Evolutionary conservation across 768 basidiomycete species (phyloP).

Genomic region (Sarcomyxa edulis): DNA sequence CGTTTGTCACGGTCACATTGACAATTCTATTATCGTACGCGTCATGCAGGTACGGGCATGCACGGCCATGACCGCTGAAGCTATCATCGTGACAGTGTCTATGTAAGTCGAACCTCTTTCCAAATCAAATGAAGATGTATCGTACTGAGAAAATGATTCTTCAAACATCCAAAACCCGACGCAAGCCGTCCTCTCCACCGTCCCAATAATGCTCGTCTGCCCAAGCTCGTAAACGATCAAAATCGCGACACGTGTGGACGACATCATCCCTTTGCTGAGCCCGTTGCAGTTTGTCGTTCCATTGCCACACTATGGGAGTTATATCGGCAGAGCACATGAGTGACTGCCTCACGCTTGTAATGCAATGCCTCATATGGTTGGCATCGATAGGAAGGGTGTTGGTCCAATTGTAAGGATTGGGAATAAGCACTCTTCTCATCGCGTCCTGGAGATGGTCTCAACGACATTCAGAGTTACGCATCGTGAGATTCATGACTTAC

Average conservation of each 20-base stretch:
- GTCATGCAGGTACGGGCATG: no score
- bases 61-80: no score
- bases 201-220: constrained; percentile 40
- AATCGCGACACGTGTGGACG: constrained; percentile 4
- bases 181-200: no score
- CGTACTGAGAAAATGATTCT: background rate
- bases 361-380: constrained; percentile 14
- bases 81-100: no score
- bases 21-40: no score
- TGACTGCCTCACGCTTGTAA: constrained; percentile 14
- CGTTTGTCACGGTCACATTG: no score
- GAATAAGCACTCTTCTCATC: no score
- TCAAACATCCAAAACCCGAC: no score
- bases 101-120: background rate
- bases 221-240: constrained; percentile 3
- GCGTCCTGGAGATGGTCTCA: no score
- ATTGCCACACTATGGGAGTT: constrained; percentile 16
- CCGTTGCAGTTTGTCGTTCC: constrained; percentile 3
- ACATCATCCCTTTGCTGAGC: background rate
- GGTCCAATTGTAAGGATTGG: no score
- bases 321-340: constrained; percentile 13
- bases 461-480: background rate
- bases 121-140: background rate
- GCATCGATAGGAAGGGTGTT: constrained; percentile 9
- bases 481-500: constrained; percentile 5